Evolutionary conservation across 129 eudicot species (phyloP).

Genomic region (Chrysanthemum lavandulifolium): DNA sequence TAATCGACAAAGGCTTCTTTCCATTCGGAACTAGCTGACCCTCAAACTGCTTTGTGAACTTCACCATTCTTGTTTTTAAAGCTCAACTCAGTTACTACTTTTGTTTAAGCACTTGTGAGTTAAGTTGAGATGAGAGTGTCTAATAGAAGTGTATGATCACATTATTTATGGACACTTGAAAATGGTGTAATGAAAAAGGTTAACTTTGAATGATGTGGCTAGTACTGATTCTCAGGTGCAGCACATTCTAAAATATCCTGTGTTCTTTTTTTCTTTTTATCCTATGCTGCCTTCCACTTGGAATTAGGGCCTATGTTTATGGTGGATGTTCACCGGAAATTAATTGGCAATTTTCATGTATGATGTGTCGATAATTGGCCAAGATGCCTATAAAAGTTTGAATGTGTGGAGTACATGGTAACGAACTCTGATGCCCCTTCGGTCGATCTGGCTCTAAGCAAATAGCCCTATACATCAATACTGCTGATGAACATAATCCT

Average conservation of each 20-base stretch:
- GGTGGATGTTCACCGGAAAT: conserved; percentile 27
- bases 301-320: conserved; percentile 32
- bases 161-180: conserved; percentile 38
- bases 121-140: conserved; percentile 41
- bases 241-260: conserved; percentile 82
- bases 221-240: conserved; percentile 45
- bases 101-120: conserved; percentile 21
- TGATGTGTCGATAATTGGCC: conserved; percentile 26
- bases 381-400: conserved; percentile 29
- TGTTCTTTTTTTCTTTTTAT: conserved; percentile 37
- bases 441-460: not conserved
- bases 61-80: conserved; percentile 54
- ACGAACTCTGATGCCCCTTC: conserved; percentile 22
- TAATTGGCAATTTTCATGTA: conserved; percentile 25
- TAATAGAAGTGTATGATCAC: conserved; percentile 35
- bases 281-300: conserved; percentile 84
- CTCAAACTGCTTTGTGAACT: conserved; percentile 87
- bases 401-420: conserved; percentile 27
- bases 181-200: conserved; percentile 39
- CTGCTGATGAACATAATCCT: conserved; percentile 2
- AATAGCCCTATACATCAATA: conserved; percentile 12
- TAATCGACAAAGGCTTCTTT: conserved; percentile 92
- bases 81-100: conserved; percentile 7
- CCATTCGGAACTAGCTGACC: conserved; percentile 91
- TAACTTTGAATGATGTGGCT: conserved; percentile 43